Base-by-base conservation (phyloP, 192 early-diverging fungal genomes). In the Phycomyces blakesleeanus region DNA sequence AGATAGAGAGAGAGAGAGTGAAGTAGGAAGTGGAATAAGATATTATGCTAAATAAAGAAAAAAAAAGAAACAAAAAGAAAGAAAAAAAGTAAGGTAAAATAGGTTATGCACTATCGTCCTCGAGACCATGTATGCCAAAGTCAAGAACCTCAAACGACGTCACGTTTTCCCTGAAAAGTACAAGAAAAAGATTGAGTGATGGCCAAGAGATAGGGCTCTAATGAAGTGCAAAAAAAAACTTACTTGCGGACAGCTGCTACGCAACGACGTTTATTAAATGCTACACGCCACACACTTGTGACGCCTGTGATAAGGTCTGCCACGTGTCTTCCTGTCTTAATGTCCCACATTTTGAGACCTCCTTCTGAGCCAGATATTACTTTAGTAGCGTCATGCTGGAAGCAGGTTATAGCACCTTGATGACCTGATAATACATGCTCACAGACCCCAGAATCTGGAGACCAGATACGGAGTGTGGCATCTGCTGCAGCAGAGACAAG, bases 401-500 rank as follows among this genome's bases (percentile, higher is more conserved):
- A 97, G 64, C 96, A 98, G 2, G 97, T 99, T 51, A 99, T 99
- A 9, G 97, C 95, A 27, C 83, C 90, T 29, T 69, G 68, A 68
- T 93, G 95, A n/a, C 81, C 94, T 40, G 80, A 87, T 58, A 87
- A 82, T 47, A 82, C 77, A 80, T 85, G 82, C 68, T 90, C 58
- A 64, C 80, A 83, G 6, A 75, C 60, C 61, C 86, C 68, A 61
- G 90, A 62, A 51, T 83, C 68, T 62, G 93, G 74, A 53, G 85
- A 85, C 97, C 97, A 99, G 29, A 98, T 88, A 5, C 97, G 84
- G 40, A 99, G 83, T 16, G 90, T 93, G 9, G 91, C 81, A 67
- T 99, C 97, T 10, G 95, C 97, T 42, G 95, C 96, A 1, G 95
- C 97, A 7, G 93, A 94, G 1, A 99, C 93, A 15, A 99, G 78